Conservation (phyloP, 352 stramenopile genomes). For the Globisporangium carolinianum region DNA sequence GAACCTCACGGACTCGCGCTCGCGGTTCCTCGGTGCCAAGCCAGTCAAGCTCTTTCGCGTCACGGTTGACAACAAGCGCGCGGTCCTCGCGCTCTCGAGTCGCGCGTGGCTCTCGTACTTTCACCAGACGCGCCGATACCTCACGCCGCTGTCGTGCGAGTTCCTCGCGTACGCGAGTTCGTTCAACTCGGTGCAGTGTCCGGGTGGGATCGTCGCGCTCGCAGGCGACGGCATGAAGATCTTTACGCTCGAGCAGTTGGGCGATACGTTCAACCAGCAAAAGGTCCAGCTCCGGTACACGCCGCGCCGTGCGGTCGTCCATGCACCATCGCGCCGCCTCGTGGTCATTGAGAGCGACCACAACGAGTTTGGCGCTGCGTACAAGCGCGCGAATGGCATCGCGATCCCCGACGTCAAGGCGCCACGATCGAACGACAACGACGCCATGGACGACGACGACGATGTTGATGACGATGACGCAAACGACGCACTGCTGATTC, state of each 20-base stretch:
- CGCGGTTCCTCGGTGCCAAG: conserved; percentile 91
- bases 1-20: conserved; percentile 83
- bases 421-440: background rate
- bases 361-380: conserved; percentile 92
- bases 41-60: conserved; percentile 95
- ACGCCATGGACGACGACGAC: conserved; percentile 37
- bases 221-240: conserved; percentile 96
- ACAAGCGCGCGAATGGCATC: conserved; percentile 81
- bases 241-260: conserved; percentile 92
- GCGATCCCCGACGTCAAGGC: conserved; percentile 47
- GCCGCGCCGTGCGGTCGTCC: conserved; percentile 91
- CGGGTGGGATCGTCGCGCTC: conserved; percentile 96
- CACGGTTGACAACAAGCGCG: conserved; percentile 76
- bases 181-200: conserved; percentile 95
- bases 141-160: conserved; percentile 95
- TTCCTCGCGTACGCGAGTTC: conserved; percentile 92
- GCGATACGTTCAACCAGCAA: conserved; percentile 97
- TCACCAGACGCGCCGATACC: conserved; percentile 84
- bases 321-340: conserved; percentile 83
- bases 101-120: conserved; percentile 96
- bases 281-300: conserved; percentile 96
- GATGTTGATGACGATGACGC: conserved; percentile 88
- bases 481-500: conserved; percentile 63
- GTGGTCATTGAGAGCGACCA: conserved; percentile 98
- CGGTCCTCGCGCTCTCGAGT: conserved; percentile 93